phyloP scores from a whole-genome alignment of 495 filamentous ascomycete genomes.

The Penicillium pulvis region DNA sequence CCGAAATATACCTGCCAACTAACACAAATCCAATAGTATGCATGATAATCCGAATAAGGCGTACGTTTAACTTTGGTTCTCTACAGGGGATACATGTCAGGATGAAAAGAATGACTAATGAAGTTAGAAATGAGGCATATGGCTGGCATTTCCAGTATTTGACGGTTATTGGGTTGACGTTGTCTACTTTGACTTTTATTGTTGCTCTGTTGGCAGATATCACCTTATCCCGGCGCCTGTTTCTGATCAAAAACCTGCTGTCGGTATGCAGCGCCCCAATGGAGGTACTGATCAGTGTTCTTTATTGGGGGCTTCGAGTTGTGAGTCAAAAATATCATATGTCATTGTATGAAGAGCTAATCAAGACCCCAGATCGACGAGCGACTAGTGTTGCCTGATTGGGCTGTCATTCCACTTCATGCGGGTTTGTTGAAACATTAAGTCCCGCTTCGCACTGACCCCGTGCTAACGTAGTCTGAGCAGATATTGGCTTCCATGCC shows the following conservation, averaged over 20 bases:
- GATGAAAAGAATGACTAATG: conserved; percentile 31
- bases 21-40: conserved; percentile 33
- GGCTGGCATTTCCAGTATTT: conserved; percentile 86
- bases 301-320: conserved; percentile 77
- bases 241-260: conserved; percentile 72
- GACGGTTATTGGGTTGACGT: conserved; percentile 76
- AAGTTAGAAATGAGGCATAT: conserved; percentile 62
- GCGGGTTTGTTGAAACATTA: conserved; percentile 37
- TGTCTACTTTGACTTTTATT: conserved; percentile 69
- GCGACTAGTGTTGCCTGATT: conserved; percentile 57
- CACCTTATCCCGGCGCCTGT: conserved; percentile 63
- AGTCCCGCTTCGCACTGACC: background rate
- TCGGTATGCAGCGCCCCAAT: conserved; percentile 74
- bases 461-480: conserved; percentile 15
- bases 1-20: background rate
- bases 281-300: conserved; percentile 77
- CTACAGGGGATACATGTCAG: background rate
- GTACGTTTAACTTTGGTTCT: conserved; percentile 33
- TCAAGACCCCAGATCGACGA: conserved; percentile 60
- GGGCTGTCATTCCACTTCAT: conserved; percentile 43
- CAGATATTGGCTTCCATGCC: conserved; percentile 81
- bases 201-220: conserved; percentile 76
- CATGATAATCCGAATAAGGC: conserved; percentile 48
- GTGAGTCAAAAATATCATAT: conserved; percentile 18
- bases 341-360: conserved; percentile 4